Evolutionary conservation across 441 rosid species (phyloP), one percentile per base, ranked within the genome.

Genomic region (Codiaeum variegatum): DNA sequence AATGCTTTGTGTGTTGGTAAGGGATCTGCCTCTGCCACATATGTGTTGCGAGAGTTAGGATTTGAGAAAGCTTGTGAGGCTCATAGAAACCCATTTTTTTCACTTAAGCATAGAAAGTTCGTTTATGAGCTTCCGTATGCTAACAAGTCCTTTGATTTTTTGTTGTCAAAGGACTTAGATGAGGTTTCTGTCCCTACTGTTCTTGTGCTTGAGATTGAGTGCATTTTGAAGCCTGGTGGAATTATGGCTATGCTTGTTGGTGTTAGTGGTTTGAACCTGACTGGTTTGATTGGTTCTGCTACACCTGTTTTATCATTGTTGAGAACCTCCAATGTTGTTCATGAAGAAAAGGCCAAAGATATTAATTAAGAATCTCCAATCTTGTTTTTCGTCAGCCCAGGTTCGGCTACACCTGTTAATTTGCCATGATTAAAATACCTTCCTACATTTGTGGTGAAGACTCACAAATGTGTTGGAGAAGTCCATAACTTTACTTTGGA

Each of bases 151-250:
- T 88, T 90, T 15, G 92, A 89, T 76, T 87, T 90, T 71, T 91
- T 89, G 62, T 51, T 85, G 38, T 89, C 89, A 11, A 72, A 83
- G 82, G 85, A 86, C 75, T 64, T 87, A 11, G 90, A 85, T 49
- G 83, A 70, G 72, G 89, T 85, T 71, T 64, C 88, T 4, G 88
- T 83, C 74, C 90, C 89, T 72, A 91, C 85, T 0, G 69, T 81
- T 31, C 86, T 87, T 2, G 86, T 89, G 77, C 87, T 87, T 1
- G 93, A 90, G 84, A 84, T 89, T 6, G 97, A 89, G 84, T 90
- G 93, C 0, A 83, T 84, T 67, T 83, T 90, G 58, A 82, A 67
- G 47, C 94, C 91, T 0, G 91, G 90, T 10, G 97, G 94, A 62
- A 70, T 82, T 5, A 94, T 91, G 64, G 90, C 91, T 24, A 75